Base-by-base conservation (phyloP, 345 rosid species). In the Lepidium aucheri region DNA sequence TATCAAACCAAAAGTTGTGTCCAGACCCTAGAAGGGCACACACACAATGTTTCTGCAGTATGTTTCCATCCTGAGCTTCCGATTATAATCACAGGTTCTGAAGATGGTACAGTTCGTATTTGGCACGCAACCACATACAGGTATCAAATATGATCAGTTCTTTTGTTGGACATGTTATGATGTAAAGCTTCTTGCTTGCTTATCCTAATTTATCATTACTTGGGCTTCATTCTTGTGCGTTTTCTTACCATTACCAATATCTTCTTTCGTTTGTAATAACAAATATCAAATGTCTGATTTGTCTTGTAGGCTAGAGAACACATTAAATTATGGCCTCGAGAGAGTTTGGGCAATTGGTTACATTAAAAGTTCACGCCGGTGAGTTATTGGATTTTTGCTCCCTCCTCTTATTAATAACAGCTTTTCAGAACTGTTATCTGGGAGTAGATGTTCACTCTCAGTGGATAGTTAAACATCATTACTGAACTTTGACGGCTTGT, bases 321-420 rank as follows among this genome's bases (percentile, higher is more conserved):
- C 79, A 7, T 74, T 81, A 58, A 94, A 94, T 76, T 94, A 94
- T 67, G 95, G 96, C 45, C 93, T 94, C 45, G 99, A 94, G 81
- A 84, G 99, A 77, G 99, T 94, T 66, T 91, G 99, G 99, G 91
- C 97, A 22, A 69, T 91, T 30, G 99, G 97, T 42, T 85, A 84
- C 62, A 78, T 88, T 78, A 94, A 82, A 74, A 70, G 95, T 68
- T 94, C 99, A 53, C 91, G 95, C 49, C 83, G 99, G 99, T 94
- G 72, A 81, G 84, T 50, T 70, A 51, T 20, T 56, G 17, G 8
- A 30, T 10, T 53, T 52, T 65, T 43, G 30, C 28, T 35, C 40
- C 18, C 41, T 35, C 22, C 14, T 53, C 8, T 33, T 30, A 13
- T 39, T 54, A 15, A 15, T 44, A 30, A 18, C 22, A 7, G 46